Evolutionary conservation across 1,284 basidiomycete genomes (phyloP).

Genomic region (Irpex sp.): DNA sequence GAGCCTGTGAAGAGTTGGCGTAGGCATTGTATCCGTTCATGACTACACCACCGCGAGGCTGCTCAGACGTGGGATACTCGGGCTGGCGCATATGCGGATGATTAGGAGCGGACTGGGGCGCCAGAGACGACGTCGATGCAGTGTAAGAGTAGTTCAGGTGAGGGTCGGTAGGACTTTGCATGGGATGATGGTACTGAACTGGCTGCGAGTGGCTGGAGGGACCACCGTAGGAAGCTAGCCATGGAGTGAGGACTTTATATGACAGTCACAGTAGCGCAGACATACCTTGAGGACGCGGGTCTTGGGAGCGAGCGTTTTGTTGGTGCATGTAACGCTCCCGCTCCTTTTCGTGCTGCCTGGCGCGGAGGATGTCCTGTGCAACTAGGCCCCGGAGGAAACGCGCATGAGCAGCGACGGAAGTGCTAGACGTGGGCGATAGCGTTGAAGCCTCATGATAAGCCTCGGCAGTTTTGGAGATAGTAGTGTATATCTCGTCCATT

Average conservation of each 20-base stretch:
- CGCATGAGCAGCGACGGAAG: constrained; percentile 55
- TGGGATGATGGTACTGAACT: neutral
- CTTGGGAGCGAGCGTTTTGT: constrained; percentile 1
- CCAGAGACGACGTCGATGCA: neutral
- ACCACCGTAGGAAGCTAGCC: neutral
- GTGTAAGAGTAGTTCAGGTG: neutral
- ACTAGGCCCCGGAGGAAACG: constrained; percentile 70
- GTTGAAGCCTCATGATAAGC: constrained; percentile 67
- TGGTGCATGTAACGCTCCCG: constrained; percentile 9
- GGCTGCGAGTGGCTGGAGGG: constrained; percentile 4
- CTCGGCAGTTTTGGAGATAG: constrained; percentile 64
- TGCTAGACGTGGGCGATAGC: constrained; percentile 49
- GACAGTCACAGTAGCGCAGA: neutral
- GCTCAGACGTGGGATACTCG: constrained; percentile 6
- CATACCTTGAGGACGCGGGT: constrained; percentile 8
- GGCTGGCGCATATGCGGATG: constrained; percentile 5
- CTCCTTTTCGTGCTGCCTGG: constrained; percentile 30
- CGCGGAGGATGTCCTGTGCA: constrained; percentile 52
- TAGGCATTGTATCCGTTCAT: neutral
- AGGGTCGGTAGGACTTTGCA: neutral
- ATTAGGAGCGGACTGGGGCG: neutral
- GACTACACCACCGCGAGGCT: neutral
- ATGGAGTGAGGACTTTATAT: neutral
- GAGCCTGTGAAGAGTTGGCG: neutral
- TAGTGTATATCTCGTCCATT: constrained; percentile 52